A percentile compares a stretch with the other conserved stretches of the same genome.
These are phyloP conservation scores for Hypoxylon sp. DNA, from an alignment of 2,329 filamentous ascomycete species.

Conservation along the genomic window DNA sequence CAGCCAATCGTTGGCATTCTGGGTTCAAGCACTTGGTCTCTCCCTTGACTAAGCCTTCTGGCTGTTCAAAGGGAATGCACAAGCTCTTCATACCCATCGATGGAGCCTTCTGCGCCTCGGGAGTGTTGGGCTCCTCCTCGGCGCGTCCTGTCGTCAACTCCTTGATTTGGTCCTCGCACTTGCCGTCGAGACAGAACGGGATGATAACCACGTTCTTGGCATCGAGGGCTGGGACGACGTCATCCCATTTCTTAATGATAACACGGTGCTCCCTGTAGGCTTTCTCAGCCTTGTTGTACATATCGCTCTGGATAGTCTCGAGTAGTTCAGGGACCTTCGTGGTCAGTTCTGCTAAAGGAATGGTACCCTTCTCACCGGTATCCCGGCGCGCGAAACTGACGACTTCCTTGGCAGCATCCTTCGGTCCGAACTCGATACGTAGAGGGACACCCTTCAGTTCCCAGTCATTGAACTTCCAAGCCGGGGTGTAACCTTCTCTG, in stretches of 20 bases:
- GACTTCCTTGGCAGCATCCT: constrained; percentile 88
- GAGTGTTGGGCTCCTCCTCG: constrained; percentile 72
- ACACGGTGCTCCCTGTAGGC: constrained; percentile 86
- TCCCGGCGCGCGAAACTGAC: constrained; percentile 91
- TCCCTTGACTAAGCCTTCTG: constrained; percentile 80
- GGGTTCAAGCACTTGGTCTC: constrained; percentile 95
- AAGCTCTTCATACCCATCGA: constrained; percentile 78
- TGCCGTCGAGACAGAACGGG: constrained; percentile 84
- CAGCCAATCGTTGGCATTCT: constrained; percentile 81
- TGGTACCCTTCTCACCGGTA: constrained; percentile 84
- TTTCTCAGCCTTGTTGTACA: constrained; percentile 82
- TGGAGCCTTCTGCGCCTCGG: constrained; percentile 68
- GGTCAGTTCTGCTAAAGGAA: constrained; percentile 80
- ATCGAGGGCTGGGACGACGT: constrained; percentile 92
- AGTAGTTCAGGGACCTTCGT: constrained; percentile 84
- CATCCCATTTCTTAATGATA: constrained; percentile 86
- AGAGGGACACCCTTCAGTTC: constrained; percentile 96
- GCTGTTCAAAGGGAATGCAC: constrained; percentile 87
- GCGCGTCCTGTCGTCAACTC: constrained; percentile 80
- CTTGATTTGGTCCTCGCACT: constrained; percentile 96
- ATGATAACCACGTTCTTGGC: constrained; percentile 93
- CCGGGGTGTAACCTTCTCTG: constrained; percentile 92
- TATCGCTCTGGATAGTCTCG: constrained; percentile 89
- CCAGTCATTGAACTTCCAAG: constrained; percentile 99
- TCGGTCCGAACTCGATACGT: constrained; percentile 94